Conservation (phyloP, 164 flowering plant genomes). For the Aristolochia californica region DNA sequence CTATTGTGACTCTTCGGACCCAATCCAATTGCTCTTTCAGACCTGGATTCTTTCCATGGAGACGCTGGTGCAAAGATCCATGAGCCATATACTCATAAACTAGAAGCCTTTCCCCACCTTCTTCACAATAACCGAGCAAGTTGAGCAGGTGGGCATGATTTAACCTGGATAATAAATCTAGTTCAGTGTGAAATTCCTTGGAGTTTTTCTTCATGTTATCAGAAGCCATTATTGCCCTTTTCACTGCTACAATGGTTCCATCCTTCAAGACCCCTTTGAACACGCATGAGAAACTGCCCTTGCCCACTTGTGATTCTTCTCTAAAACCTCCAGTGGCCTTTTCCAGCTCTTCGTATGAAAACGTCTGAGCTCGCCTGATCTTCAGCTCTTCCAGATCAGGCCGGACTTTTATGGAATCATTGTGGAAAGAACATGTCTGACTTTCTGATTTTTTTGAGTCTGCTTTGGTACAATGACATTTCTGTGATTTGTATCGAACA, state of each 20-base stretch:
- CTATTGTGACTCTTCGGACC: conserved; percentile 78
- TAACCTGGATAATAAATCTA: conserved; percentile 76
- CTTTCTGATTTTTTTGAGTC: conserved; percentile 22
- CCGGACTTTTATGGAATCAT: conserved; percentile 37
- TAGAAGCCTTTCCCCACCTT: conserved; percentile 81
- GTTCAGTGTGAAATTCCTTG: conserved; percentile 79
- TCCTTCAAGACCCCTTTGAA: conserved; percentile 72
- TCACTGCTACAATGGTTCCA: conserved; percentile 84
- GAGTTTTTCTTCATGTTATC: conserved; percentile 64
- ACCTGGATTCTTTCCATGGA: conserved; percentile 63
- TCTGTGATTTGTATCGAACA: conserved; percentile 57
- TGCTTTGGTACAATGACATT: conserved; percentile 40
- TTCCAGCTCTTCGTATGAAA: conserved; percentile 79
- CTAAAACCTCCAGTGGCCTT: conserved; percentile 73
- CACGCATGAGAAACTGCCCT: conserved; percentile 87
- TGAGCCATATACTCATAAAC: conserved; percentile 99
- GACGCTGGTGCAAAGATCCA: conserved; percentile 87
- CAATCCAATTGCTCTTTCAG: conserved; percentile 70
- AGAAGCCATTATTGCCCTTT: conserved; percentile 61
- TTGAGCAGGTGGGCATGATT: conserved; percentile 91
- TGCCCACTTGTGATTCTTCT: conserved; percentile 82
- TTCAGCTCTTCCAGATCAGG: conserved; percentile 74
- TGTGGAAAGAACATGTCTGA: conserved; percentile 23
- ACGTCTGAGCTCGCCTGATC: conserved; percentile 62
- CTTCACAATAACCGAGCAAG: conserved; percentile 92